These are phyloP conservation scores for Hemileia vastatrix DNA, from an alignment of 1,284 basidiomycete genomes.

Conservation along the genomic window DNA sequence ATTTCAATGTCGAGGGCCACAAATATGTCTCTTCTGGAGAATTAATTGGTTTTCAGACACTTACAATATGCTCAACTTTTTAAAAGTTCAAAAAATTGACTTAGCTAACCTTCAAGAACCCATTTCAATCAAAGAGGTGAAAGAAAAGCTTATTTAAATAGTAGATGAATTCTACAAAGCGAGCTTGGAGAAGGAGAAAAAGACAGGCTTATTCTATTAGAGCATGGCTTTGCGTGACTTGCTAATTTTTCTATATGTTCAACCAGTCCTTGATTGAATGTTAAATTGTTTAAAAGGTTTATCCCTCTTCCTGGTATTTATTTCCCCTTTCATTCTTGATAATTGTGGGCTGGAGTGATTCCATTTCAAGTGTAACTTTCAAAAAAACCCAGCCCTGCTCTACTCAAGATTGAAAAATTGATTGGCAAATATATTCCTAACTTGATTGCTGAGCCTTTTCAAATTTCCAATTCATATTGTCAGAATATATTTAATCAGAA, in stretches of 20 bases:
- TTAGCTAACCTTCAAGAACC: constrained; percentile 78
- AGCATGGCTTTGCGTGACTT: constrained; percentile 68
- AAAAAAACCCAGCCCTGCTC: constrained; percentile 87
- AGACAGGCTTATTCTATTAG: constrained; percentile 75
- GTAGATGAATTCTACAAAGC: constrained; percentile 70
- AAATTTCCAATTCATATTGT: constrained; percentile 77
- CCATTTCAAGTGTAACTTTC: constrained; percentile 91
- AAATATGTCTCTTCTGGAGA: constrained; percentile 79
- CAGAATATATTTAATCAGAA: constrained; percentile 94
- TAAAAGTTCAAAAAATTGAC: constrained; percentile 95
- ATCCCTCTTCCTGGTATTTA: constrained; percentile 96
- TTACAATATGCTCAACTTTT: constrained; percentile 95
- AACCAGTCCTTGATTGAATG: constrained; percentile 47
- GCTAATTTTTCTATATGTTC: constrained; percentile 1
- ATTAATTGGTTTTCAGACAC: constrained; percentile 77
- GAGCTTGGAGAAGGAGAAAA: constrained; percentile 64
- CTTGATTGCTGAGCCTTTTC: constrained; percentile 87
- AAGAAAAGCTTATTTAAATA: constrained; percentile 83
- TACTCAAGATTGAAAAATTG: constrained; percentile 83
- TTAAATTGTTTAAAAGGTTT: constrained; percentile 41
- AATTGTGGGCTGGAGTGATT: constrained; percentile 97
- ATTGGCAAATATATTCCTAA: constrained; percentile 95
- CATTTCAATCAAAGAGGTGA: constrained; percentile 74
- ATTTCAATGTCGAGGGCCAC: constrained; percentile 76
- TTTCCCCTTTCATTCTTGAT: constrained; percentile 97